Conservation (phyloP, 139 green algal genomes). For the Yamagishiella unicocca region DNA sequence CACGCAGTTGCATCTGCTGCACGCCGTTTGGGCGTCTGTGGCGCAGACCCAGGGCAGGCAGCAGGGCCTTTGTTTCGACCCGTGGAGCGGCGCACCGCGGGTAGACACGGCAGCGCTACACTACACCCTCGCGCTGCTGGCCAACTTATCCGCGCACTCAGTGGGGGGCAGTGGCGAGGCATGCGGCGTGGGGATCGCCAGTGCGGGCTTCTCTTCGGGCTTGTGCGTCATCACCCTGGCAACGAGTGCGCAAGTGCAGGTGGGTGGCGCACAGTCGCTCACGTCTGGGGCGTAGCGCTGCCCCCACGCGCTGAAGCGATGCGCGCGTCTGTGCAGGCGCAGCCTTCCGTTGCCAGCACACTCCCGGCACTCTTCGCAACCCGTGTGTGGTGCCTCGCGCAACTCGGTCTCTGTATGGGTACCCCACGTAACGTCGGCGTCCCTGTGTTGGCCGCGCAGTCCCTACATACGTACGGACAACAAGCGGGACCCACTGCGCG, state of each 20-base stretch:
- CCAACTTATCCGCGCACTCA: not conserved
- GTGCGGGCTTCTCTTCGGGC: not conserved
- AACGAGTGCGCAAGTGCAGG: not conserved
- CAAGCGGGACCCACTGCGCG: too few species aligned
- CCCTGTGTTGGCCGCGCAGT: too few species aligned
- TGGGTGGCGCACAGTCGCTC: too few species aligned
- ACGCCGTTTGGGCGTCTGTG: constrained; percentile 2
- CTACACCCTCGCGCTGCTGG: constrained; percentile 10
- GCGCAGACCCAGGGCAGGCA: not conserved
- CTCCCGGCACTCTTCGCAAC: too few species aligned
- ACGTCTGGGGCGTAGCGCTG: too few species aligned
- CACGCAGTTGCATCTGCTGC: not conserved
- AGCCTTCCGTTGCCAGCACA: too few species aligned
- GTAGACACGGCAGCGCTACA: not conserved
- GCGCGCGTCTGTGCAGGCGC: too few species aligned
- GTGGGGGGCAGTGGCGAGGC: not conserved
- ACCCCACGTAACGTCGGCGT: too few species aligned
- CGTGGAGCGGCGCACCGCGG: not conserved
- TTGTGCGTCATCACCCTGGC: not conserved
- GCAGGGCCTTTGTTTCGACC: constrained; percentile 9
- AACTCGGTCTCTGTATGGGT: too few species aligned
- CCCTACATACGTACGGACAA: too few species aligned
- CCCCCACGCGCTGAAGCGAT: too few species aligned
- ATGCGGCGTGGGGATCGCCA: not conserved
- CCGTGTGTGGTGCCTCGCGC: too few species aligned